phyloP scores from a whole-genome alignment of 2,329 filamentous ascomycete genomes.

The Phoma herbarum region DNA sequence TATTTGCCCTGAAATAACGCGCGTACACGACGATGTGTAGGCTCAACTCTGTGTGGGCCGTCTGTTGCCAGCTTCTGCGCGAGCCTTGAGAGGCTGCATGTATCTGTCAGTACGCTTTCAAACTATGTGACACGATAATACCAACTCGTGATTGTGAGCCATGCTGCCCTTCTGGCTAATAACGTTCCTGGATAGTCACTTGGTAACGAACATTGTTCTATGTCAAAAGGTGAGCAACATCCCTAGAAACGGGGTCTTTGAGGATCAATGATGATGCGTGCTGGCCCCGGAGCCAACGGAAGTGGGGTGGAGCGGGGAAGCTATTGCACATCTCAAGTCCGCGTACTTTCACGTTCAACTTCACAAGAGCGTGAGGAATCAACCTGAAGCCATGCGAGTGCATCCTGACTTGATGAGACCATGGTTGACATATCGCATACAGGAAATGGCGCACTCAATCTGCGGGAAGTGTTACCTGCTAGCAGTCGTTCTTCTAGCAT shows the following conservation, averaged over 20 bases:
- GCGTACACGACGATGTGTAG: conserved; percentile 44
- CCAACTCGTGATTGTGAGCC: conserved; percentile 22
- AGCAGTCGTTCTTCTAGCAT: neutral
- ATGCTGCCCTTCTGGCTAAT: conserved; percentile 4
- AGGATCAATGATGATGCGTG: conserved; percentile 15
- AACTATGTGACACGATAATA: neutral
- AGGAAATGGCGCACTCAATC: too few relatives aligned
- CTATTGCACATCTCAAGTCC: neutral
- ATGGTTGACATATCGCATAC: neutral
- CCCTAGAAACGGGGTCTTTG: neutral
- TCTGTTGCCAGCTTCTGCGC: conserved; percentile 53
- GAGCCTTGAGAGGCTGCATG: conserved; percentile 51
- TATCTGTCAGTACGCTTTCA: conserved; percentile 3
- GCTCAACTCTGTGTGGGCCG: conserved; percentile 47
- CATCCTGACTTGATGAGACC: neutral
- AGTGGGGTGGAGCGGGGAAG: conserved; percentile 18
- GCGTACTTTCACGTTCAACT: neutral
- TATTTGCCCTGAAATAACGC: conserved; percentile 45
- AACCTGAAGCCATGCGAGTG: too few relatives aligned
- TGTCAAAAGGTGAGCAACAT: neutral
- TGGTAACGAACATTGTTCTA: neutral
- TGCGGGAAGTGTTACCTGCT: neutral
- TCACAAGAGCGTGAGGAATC: too few relatives aligned
- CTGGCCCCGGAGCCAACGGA: conserved; percentile 10
- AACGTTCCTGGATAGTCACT: conserved; percentile 1